Evolutionary conservation across 495 filamentous ascomycete species (phyloP), one percentile per base, ranked within the genome.

Genomic region (Wilcoxina mikolae): DNA sequence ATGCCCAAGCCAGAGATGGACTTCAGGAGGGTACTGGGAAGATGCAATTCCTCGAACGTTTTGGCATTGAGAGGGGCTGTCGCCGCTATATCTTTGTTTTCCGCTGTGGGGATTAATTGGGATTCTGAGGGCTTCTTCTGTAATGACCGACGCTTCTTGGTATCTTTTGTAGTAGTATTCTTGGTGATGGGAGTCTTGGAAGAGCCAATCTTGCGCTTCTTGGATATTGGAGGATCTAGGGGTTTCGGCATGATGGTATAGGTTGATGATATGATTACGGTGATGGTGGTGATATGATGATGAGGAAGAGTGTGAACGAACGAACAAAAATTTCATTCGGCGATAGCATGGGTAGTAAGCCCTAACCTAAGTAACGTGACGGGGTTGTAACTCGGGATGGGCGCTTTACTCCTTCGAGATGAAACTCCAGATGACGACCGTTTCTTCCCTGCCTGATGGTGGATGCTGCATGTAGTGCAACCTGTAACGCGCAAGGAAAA

Each of bases 1-100:
- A 58, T 44, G 29, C 57, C 62, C 47, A 64, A 55, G 29, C 46
- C 38, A 11, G 46, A 35, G 47, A 64, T 54, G 27, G 57, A 28
- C 7, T 49, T 54, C 42, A 50, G 62, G 26, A 64, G 51, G 29
- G 39, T 45, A 20, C 39, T 49, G 18, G 62, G 41, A 10, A 65
- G 59, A 18, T 39, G 42, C 24, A 65, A 44, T 42, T 65, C 61
- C 4, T 26, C 18, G 41, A 54, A 54, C 25, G 35, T 44, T 11
- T 9, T 54, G 11, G 39, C 41, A 43, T 15, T 15, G 22, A 18
- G 10, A 43, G 7, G 12, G 7, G 11, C 9, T 27, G 46, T 29
- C 12, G 46, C 25, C 46, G 12, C 12, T 15, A 25, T 15, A 3
- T 15, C 25, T 9, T 49, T 25, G 29, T 49, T 15, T 15, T 9